Base-by-base conservation (phyloP, 2,329 filamentous ascomycete genomes). In the Alternaria sp. region DNA sequence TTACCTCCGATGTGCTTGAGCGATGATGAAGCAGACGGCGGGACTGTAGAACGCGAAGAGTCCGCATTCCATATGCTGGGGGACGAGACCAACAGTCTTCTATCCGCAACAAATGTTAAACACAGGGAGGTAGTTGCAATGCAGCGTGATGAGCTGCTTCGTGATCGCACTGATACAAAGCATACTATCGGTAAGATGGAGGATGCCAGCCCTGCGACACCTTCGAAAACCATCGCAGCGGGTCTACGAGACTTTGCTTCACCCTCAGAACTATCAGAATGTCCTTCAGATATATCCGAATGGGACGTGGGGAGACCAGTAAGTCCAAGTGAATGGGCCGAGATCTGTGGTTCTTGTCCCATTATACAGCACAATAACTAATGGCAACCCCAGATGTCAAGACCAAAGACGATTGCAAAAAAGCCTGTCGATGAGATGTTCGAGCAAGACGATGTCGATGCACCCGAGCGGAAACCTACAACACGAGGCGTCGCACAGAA, bases 271-370 rank as follows among this genome's bases (percentile, higher is more conserved):
- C 54, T 70, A 11, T 69, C 68, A 12, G 63, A 65, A 44, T 67
- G 54, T 20, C 68, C 68, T 2, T 69, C 68, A 12, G 63, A 69
- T 26, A 34, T 70, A 18, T 70, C 66, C 1, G 59, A 65, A 5
- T 61, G 56, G 62, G 48, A 67, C 4, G 32, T 65, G 8, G 12
- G 28, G 3, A 42, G 51, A 26, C 36, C 63, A 38, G 65, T 66
- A 56, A 57, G 54, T 48, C 46, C 4, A 48, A 2, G 16, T 16
- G 44, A 36, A 34, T 16, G 11, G 14, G 3, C 8, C 12, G 22
- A 8, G 7, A 9, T 4, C 12, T 22, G 18, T 36, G 9, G 22
- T 3, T 4, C 18, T 20, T 34, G 34, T 34, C 6, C 34, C 16
- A 8, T 5, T 12, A 5, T 12, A 14, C 12, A n/a, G 18, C 22